A percentile compares a stretch with the other conserved stretches of the same genome.
phyloP scores from a whole-genome alignment of 768 basidiomycete species.

The Trametes meyenii region DNA sequence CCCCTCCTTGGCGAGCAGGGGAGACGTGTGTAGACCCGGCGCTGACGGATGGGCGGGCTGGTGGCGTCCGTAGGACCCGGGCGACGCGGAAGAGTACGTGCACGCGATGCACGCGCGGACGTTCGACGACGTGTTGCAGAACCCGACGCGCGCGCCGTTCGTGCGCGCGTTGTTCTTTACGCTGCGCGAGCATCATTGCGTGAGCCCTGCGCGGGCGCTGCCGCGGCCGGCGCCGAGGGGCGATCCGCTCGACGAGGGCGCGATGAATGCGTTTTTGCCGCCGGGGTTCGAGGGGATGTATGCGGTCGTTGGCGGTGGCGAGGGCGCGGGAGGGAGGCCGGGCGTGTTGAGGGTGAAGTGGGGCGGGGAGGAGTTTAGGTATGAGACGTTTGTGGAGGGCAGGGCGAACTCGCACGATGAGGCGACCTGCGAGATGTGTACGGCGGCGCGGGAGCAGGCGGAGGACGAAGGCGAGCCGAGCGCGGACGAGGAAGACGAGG shows the following conservation, averaged over 20 bases:
- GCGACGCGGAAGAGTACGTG: constrained; percentile 28
- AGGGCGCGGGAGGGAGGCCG: constrained; percentile 2
- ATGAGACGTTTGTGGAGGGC: constrained; percentile 47
- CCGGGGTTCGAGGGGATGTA: constrained; percentile 11
- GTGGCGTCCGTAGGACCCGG: constrained; percentile 14
- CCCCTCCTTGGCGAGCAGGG: no score
- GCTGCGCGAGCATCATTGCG: constrained; percentile 55
- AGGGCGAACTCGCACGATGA: constrained; percentile 45
- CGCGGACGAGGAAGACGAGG: constrained; percentile 6
- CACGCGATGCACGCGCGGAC: constrained; percentile 29
- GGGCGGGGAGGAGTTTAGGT: constrained; percentile 26
- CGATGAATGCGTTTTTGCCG: constrained; percentile 46
- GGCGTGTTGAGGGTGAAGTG: neutral
- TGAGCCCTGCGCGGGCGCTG: constrained; percentile 42
- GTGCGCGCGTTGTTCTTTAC: constrained; percentile 57
- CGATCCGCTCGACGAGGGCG: constrained; percentile 39
- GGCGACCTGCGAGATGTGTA: constrained; percentile 38
- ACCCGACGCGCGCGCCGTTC: constrained; percentile 32
- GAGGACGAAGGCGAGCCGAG: neutral
- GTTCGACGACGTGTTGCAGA: constrained; percentile 26
- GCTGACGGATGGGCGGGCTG: neutral
- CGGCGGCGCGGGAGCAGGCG: constrained; percentile 1
- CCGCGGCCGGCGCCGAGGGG: constrained; percentile 19
- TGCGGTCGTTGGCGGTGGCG: neutral
- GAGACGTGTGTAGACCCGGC: neutral